Percentiles rank a stretch among this genome's conserved stretches.
These are phyloP conservation scores for Coprinopsis marcescibilis DNA, from an alignment of 768 basidiomycete species.

Conservation along the genomic window DNA sequence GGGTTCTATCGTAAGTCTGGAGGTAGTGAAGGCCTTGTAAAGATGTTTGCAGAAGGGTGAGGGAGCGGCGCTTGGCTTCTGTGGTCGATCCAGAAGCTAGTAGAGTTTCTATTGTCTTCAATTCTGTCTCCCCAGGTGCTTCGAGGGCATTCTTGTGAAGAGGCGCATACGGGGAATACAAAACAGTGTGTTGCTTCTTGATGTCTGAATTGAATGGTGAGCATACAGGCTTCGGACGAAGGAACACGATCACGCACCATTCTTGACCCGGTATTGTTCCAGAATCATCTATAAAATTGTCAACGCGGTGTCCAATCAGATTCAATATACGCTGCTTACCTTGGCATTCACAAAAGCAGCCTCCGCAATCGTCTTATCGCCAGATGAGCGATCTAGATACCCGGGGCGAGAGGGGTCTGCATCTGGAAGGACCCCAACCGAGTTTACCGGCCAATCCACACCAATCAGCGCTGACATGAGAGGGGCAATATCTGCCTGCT, in stretches of 20 bases:
- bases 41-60: constrained; percentile 44
- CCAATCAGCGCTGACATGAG: constrained; percentile 75
- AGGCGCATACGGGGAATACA: constrained; percentile 56
- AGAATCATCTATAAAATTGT: constrained; percentile 44
- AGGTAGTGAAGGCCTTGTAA: constrained; percentile 69
- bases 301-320: neutral
- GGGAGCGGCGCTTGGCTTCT: constrained; percentile 43
- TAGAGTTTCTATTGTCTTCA: constrained; percentile 39
- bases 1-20: constrained; percentile 75
- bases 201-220: constrained; percentile 40
- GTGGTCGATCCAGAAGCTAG: constrained; percentile 39
- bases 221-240: neutral
- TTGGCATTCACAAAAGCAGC: constrained; percentile 62
- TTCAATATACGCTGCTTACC: constrained; percentile 24
- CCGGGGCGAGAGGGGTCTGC: constrained; percentile 56
- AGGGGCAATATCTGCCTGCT: constrained; percentile 77
- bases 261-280: constrained; percentile 74
- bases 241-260: constrained; percentile 40
- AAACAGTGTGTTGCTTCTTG: constrained; percentile 50
- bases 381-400: constrained; percentile 43
- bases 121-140: constrained; percentile 16
- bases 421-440: constrained; percentile 77
- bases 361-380: constrained; percentile 45
- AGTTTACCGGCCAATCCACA: constrained; percentile 72
- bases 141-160: constrained; percentile 30